Base-by-base conservation (phyloP, 2,329 filamentous ascomycete species). In the Dothideomycetes sp. region DNA sequence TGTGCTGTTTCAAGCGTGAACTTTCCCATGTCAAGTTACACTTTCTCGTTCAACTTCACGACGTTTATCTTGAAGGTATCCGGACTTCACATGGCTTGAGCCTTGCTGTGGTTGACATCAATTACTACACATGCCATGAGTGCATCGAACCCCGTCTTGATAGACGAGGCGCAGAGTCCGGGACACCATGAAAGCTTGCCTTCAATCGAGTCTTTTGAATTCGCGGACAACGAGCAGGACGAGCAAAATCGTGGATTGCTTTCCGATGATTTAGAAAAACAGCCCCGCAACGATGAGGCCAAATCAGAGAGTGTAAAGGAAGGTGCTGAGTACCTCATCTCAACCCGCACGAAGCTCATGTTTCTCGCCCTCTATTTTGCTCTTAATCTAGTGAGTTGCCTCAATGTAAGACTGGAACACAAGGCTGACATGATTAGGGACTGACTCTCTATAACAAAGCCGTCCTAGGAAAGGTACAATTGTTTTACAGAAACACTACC, bases 371-470 rank as follows among this genome's bases (percentile, higher is more conserved):
- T 49, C 3, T 75, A 75, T 53, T 74, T 75, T 51, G 60, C 68
- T 50, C 59, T 66, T 48, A 68, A 67, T 47, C 56, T 68, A 34
- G 22, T 27, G 22, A 27, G 12, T 27, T 7, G 12, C 22, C 22
- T 27, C 22, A 7, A 7, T 27, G 22, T 27, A 12, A 27, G 12
- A 27, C 12, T 12, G 12, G 22, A 27, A 12, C 12, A 27, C 12
- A 12, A 27, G 12, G 22, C 22, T 27, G 12, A 27, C 12, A 27
- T 27, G 7, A 7, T 12, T 27, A 27, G 22, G 55, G 53, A 42
- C 56, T 77, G 40, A 77, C 73, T 5, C 61, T 77, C 16, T 76
- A 75, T 54, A 77, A 77, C 60, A 77, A 77, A 55, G 61, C 72
- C 19, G 69, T 77, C 16, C 57, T 77, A 41, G 45, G 45, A 19